Conservation (phyloP, 768 basidiomycete species). For the Naganishia onofrii region DNA sequence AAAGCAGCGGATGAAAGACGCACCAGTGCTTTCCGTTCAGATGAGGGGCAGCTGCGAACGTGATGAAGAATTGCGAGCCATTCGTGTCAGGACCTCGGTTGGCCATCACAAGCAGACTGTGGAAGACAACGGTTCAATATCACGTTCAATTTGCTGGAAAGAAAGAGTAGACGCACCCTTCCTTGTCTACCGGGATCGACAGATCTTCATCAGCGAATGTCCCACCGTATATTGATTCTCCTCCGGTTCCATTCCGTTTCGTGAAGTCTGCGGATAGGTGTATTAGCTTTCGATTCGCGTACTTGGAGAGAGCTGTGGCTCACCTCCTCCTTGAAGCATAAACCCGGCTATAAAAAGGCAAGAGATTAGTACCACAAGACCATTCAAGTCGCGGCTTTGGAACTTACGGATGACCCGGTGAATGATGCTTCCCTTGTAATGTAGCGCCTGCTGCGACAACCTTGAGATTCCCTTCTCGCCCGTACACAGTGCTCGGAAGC, state of each 20-base stretch:
- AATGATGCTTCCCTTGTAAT: conserved; percentile 75
- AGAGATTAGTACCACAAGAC: conserved; percentile 25
- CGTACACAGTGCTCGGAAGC: conserved; percentile 81
- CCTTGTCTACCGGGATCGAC: conserved; percentile 55
- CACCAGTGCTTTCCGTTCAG: conserved; percentile 51
- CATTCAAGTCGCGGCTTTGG: neutral
- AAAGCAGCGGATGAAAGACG: conserved; percentile 21
- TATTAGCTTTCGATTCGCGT: neutral
- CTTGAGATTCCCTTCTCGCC: conserved; percentile 76
- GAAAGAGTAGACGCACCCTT: conserved; percentile 55
- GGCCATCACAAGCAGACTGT: conserved; percentile 82
- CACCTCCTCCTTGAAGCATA: conserved; percentile 49
- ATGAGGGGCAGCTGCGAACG: conserved; percentile 66
- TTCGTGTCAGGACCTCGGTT: conserved; percentile 74
- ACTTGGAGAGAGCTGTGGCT: neutral
- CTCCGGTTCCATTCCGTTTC: conserved; percentile 53
- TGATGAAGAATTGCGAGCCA: conserved; percentile 82
- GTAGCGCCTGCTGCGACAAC: conserved; percentile 65
- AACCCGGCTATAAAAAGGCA: conserved; percentile 43
- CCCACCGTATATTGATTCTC: conserved; percentile 52
- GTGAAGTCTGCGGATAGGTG: conserved; percentile 67
- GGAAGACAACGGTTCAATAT: neutral
- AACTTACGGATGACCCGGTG: conserved; percentile 70
- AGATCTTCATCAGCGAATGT: conserved; percentile 58
- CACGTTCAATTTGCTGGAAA: neutral